Evolutionary conservation across 2,329 filamentous ascomycete species (phyloP).

Genomic region (Fusarium foetens): DNA sequence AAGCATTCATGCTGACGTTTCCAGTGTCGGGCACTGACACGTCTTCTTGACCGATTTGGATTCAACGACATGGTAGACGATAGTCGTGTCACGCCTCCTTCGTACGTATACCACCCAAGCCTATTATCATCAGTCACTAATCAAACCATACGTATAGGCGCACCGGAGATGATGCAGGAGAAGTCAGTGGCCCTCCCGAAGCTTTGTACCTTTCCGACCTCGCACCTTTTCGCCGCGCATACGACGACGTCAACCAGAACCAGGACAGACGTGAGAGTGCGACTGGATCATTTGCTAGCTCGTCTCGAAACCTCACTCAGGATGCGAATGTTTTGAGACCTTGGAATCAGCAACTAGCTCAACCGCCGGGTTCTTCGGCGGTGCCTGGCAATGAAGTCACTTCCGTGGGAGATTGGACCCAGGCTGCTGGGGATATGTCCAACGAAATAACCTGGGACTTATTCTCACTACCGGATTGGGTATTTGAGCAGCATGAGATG

Average conservation of each 20-base stretch:
- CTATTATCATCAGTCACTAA: too few relatives aligned
- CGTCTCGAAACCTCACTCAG: neutral
- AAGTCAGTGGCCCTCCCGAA: neutral
- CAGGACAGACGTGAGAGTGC: neutral
- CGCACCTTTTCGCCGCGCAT: neutral
- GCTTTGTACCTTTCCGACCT: neutral
- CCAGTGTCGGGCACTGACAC: neutral
- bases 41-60: neutral
- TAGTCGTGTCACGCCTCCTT: neutral
- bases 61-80: neutral
- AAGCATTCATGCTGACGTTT: neutral
- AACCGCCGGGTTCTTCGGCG: neutral
- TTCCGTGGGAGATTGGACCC: neutral
- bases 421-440: neutral
- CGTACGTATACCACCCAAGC: too few relatives aligned
- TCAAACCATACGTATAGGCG: neutral
- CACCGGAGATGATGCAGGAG: neutral
- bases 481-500: neutral
- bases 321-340: neutral
- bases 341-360: neutral
- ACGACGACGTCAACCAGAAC: neutral
- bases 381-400: neutral
- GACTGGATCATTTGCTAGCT: neutral
- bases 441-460: neutral
- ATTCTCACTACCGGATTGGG: neutral